Conservation (phyloP, 306 rosid genomes). For the Prunus armeniaca region DNA sequence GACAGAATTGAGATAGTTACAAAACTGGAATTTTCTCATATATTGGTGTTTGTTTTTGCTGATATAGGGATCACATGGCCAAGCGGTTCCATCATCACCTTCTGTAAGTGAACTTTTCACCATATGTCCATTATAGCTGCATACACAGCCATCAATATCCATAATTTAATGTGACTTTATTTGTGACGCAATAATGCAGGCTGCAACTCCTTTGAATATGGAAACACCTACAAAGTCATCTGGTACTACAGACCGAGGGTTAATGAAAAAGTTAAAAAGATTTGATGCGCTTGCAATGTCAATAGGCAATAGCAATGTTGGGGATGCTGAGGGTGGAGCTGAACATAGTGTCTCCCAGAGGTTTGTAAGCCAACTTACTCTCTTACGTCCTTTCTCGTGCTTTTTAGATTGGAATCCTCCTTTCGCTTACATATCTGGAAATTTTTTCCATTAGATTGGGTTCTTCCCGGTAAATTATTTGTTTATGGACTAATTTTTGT, state of each 20-base stretch:
- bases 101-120: conserved; percentile 51
- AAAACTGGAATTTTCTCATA: conserved; percentile 10
- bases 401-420: not conserved
- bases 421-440: not conserved
- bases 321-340: conserved; percentile 55
- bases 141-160: not conserved
- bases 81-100: conserved; percentile 68
- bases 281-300: conserved; percentile 97
- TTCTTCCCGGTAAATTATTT: conserved; percentile 2
- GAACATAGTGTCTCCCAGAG: conserved; percentile 67
- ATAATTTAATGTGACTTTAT: conserved; percentile 20
- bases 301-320: conserved; percentile 69
- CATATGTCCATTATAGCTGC: not conserved
- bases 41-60: conserved; percentile 18
- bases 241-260: conserved; percentile 73
- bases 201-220: conserved; percentile 48
- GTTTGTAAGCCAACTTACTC: conserved; percentile 38
- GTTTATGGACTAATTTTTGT: conserved; percentile 22
- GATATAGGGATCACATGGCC: conserved; percentile 68
- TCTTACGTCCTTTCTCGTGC: not conserved
- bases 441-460: conserved; percentile 6
- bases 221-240: conserved; percentile 73
- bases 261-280: conserved; percentile 72
- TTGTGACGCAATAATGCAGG: conserved; percentile 46
- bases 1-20: not conserved